These are phyloP conservation scores for Otatea glauca DNA, from an alignment of 176 grass and related monocot species.

Conservation along the genomic window DNA sequence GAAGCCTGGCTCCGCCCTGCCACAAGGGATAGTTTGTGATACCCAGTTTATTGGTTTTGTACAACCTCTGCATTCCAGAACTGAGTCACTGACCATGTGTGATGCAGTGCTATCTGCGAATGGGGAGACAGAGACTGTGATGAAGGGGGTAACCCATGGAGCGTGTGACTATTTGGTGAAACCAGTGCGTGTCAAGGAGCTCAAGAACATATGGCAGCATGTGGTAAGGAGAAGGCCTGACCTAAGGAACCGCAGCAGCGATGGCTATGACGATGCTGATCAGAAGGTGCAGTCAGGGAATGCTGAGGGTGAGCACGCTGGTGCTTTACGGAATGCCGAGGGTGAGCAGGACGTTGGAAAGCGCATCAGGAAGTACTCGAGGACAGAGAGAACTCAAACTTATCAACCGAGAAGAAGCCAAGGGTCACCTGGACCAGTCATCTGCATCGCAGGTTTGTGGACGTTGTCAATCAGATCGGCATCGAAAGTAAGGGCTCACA, in stretches of 20 bases:
- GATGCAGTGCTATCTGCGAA: constrained; percentile 65
- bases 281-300: background rate
- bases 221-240: constrained; percentile 25
- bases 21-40: background rate
- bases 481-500: constrained; percentile 56
- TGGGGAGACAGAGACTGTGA: constrained; percentile 38
- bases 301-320: background rate
- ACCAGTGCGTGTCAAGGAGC: constrained; percentile 46
- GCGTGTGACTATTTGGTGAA: constrained; percentile 67
- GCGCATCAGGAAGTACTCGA: constrained; percentile 27
- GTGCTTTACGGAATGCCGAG: background rate
- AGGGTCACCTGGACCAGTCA: constrained; percentile 58
- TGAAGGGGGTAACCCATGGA: constrained; percentile 57
- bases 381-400: constrained; percentile 3
- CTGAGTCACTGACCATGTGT: background rate
- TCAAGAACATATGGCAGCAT: constrained; percentile 71
- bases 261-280: background rate
- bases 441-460: constrained; percentile 64
- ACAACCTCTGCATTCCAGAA: background rate
- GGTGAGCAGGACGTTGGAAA: background rate
- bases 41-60: background rate
- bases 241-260: background rate
- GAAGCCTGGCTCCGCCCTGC: too few relatives aligned
- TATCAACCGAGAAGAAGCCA: constrained; percentile 38
- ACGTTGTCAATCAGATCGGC: constrained; percentile 51